phyloP scores from a whole-genome alignment of 2,329 filamentous ascomycete species.

The Xylaria sp. region DNA sequence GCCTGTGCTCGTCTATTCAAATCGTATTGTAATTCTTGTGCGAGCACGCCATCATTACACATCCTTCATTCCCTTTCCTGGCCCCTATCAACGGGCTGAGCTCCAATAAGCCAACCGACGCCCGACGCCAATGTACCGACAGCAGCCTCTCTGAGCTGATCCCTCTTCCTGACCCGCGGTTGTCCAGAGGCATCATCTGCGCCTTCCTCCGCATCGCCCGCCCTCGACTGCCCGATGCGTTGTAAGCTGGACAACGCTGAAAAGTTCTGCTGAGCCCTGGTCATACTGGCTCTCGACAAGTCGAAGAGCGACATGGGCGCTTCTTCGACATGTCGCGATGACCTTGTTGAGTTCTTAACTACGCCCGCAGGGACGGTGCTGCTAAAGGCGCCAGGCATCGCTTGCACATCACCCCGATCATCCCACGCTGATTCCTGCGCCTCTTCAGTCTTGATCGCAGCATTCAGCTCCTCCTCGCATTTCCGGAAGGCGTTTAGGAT shows the following conservation, averaged over 20 bases:
- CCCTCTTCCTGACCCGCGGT: constrained; percentile 70
- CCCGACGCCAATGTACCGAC: constrained; percentile 74
- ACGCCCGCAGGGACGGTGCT: constrained; percentile 48
- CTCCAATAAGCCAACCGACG: constrained; percentile 74
- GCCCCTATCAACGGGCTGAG: constrained; percentile 54
- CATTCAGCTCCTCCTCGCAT: constrained; percentile 80
- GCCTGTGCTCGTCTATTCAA: background rate
- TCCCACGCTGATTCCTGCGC: constrained; percentile 78
- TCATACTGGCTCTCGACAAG: constrained; percentile 69
- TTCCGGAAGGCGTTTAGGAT: constrained; percentile 79
- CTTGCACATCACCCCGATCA: constrained; percentile 67
- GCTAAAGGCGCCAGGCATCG: constrained; percentile 66
- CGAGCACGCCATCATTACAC: constrained; percentile 5
- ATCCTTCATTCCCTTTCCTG: constrained; percentile 43
- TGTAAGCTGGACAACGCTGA: constrained; percentile 65
- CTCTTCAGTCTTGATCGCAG: constrained; percentile 72
- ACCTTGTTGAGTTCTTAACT: constrained; percentile 46
- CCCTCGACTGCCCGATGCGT: constrained; percentile 54
- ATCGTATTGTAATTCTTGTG: background rate
- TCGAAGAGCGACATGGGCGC: constrained; percentile 74
- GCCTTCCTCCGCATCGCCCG: constrained; percentile 43
- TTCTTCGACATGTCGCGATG: constrained; percentile 54
- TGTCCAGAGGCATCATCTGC: constrained; percentile 46
- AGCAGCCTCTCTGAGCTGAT: constrained; percentile 74
- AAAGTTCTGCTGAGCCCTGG: constrained; percentile 67